Conservation (phyloP, 2,329 filamentous ascomycete species). For the Magnaporthiopsis incrustans region DNA sequence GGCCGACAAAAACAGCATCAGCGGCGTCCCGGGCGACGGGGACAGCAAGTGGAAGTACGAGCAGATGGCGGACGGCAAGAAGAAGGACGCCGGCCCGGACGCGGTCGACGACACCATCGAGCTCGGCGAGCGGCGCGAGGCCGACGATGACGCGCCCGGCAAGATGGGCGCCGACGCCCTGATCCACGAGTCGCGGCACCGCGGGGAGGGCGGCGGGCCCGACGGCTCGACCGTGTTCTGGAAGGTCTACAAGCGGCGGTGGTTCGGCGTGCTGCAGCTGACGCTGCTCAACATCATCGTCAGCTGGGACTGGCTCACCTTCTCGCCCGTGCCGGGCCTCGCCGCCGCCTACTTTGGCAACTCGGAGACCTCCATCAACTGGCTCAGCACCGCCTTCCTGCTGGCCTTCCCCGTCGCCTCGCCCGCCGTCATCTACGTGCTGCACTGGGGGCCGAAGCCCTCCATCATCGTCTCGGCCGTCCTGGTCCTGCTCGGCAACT, state of each 20-base stretch:
- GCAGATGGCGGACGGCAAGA: neutral
- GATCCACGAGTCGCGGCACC: constrained; percentile 5
- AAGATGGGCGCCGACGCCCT: constrained; percentile 4
- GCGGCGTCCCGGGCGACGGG: neutral
- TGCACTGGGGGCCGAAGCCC: constrained; percentile 72
- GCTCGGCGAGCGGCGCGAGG: neutral
- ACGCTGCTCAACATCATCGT: constrained; percentile 86
- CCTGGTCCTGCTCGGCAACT: constrained; percentile 76
- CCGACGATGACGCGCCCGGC: neutral
- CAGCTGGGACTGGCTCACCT: constrained; percentile 97
- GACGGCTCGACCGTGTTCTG: constrained; percentile 15
- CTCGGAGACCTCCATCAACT: constrained; percentile 73
- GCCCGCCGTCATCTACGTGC: constrained; percentile 65
- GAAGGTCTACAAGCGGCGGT: constrained; percentile 68
- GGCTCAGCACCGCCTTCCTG: constrained; percentile 81
- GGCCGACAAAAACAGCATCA: neutral
- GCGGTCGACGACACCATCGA: neutral
- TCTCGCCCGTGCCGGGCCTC: constrained; percentile 70
- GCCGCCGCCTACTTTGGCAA: constrained; percentile 70
- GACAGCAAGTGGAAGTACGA: neutral
- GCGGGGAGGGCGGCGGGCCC: constrained; percentile 5
- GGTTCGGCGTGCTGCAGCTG: constrained; percentile 78
- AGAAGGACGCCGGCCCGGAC: neutral
- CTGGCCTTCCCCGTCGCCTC: constrained; percentile 72
- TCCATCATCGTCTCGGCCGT: constrained; percentile 67